Conservation (phyloP, 2,329 filamentous ascomycete species). For the Blastomyces emzantsi region DNA sequence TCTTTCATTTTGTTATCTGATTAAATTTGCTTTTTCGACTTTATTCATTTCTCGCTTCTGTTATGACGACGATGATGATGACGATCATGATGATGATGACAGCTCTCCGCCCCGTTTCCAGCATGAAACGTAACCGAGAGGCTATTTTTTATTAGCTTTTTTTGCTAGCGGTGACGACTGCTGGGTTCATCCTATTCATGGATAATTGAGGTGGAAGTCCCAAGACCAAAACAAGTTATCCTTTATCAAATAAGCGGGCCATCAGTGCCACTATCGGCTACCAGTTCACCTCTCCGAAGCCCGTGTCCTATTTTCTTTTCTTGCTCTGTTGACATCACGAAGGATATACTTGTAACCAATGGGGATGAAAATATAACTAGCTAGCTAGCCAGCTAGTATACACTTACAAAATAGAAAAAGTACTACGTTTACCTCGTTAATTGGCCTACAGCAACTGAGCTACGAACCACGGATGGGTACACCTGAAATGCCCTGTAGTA, state of each 20-base stretch:
- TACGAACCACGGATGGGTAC: no score
- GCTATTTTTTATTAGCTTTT: not conserved
- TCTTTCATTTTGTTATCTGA: not conserved
- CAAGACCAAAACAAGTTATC: not conserved
- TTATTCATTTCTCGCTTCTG: no score
- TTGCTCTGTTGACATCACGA: not conserved
- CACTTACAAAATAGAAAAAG: no score
- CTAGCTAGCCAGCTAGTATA: not conserved
- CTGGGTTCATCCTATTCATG: not conserved
- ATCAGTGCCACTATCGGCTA: no score
- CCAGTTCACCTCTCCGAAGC: not conserved
- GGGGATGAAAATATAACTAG: not conserved
- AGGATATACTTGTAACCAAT: not conserved
- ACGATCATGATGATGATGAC: no score
- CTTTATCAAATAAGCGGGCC: not conserved
- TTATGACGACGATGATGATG: no score
- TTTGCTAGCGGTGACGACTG: not conserved
- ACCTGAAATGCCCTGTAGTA: no score
- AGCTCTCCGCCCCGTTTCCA: not conserved
- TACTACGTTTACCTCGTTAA: no score
- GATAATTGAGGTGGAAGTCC: not conserved
- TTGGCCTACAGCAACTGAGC: no score
- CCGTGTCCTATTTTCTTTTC: not conserved
- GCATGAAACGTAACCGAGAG: not conserved
- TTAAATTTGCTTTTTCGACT: no score